phyloP scores from a whole-genome alignment of 495 filamentous ascomycete genomes.

The Viridothelium virens region DNA sequence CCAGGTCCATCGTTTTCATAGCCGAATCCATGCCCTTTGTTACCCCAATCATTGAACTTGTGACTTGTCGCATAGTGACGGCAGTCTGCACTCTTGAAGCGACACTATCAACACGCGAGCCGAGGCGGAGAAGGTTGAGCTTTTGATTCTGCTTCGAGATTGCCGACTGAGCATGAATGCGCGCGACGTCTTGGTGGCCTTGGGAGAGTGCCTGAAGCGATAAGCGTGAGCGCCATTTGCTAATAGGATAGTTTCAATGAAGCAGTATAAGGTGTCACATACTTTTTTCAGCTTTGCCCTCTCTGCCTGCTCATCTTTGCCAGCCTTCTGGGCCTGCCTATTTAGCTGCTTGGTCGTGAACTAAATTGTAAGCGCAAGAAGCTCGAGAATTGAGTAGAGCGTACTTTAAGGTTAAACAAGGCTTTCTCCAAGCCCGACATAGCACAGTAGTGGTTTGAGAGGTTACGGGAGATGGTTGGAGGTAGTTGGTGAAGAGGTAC shows the following conservation, averaged over 20 bases:
- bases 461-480: too few species aligned
- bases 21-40: conserved; percentile 58
- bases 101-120: conserved; percentile 55
- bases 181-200: conserved; percentile 66
- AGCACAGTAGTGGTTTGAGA: too few species aligned
- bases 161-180: conserved; percentile 77
- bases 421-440: conserved; percentile 60
- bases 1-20: conserved; percentile 63
- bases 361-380: conserved; percentile 35
- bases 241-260: neutral
- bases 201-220: conserved; percentile 47
- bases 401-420: conserved; percentile 57
- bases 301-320: conserved; percentile 72
- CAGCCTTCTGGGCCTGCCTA: conserved; percentile 69
- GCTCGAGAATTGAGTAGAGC: conserved; percentile 13
- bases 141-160: conserved; percentile 69
- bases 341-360: conserved; percentile 81
- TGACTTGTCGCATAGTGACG: conserved; percentile 58
- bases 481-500: too few species aligned
- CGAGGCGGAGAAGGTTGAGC: conserved; percentile 53
- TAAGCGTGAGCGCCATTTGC: neutral
- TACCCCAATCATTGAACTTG: conserved; percentile 56
- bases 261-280: neutral
- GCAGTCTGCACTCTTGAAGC: conserved; percentile 56
- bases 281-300: conserved; percentile 80